phyloP scores from a whole-genome alignment of 768 basidiomycete species.

The Dictyophora rubrovolvata region DNA sequence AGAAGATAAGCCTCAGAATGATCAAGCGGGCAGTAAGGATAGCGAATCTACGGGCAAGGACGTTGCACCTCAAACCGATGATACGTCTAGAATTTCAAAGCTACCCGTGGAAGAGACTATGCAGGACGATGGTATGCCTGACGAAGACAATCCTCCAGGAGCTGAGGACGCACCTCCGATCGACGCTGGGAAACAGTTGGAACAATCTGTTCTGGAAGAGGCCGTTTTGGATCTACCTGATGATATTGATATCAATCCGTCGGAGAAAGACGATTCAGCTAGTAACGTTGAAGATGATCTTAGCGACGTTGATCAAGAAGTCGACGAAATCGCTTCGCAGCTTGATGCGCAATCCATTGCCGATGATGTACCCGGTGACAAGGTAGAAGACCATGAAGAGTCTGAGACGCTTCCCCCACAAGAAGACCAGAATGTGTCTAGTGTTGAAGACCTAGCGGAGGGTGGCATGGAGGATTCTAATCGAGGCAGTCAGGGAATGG shows the following conservation, averaged over 20 bases:
- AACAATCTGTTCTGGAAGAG: conserved; percentile 68
- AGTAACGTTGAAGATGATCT: conserved; percentile 16
- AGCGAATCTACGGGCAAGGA: conserved; percentile 66
- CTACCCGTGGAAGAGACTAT: conserved; percentile 21
- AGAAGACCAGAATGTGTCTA: background rate
- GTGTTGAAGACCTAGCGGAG: background rate
- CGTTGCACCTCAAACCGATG: conserved; percentile 15
- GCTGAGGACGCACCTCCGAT: conserved; percentile 36
- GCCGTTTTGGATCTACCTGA: conserved; percentile 86
- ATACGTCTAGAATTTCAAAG: conserved; percentile 21
- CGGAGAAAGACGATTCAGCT: conserved; percentile 20
- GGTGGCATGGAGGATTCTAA: background rate
- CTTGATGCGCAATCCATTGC: background rate
- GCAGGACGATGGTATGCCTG: conserved; percentile 24
- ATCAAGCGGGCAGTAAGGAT: conserved; percentile 43
- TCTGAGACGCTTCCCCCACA: background rate
- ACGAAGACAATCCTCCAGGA: conserved; percentile 34
- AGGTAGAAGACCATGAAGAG: conserved; percentile 33
- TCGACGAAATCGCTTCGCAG: conserved; percentile 1
- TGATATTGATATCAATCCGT: conserved; percentile 56
- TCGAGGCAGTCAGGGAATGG: background rate
- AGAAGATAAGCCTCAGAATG: conserved; percentile 50
- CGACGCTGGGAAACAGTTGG: conserved; percentile 39
- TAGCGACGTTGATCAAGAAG: conserved; percentile 4
- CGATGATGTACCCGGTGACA: conserved; percentile 27